phyloP scores from a whole-genome alignment of 805 yeast genomes.

The Saturnispora quitensis region DNA sequence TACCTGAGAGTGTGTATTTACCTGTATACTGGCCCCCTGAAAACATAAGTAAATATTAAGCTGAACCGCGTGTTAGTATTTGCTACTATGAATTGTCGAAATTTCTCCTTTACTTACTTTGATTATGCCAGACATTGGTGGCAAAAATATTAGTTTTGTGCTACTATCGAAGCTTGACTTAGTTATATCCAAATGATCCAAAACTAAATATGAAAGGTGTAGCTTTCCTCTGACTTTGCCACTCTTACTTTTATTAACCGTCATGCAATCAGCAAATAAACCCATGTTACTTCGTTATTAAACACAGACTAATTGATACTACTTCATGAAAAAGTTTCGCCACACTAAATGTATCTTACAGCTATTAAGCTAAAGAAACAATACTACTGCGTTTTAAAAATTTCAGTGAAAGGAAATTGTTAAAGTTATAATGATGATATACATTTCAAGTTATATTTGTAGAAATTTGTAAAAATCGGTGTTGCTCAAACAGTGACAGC shows the following conservation, averaged over 20 bases:
- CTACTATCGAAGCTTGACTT: not conserved
- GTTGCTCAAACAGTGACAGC: slow-evolving; percentile 15
- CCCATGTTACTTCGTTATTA: not conserved
- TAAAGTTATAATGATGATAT: not conserved
- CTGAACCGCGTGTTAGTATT: not conserved
- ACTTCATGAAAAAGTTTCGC: no score
- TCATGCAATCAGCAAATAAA: not conserved
- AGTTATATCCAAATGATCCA: not conserved
- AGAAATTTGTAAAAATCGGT: not conserved
- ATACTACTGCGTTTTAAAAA: no score
- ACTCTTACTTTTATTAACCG: not conserved
- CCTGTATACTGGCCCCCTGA: not conserved
- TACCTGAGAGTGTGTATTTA: not conserved
- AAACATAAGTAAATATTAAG: not conserved
- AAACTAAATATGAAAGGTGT: not conserved
- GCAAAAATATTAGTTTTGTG: not conserved
- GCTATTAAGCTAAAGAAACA: no score
- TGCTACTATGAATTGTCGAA: not conserved
- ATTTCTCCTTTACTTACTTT: not conserved
- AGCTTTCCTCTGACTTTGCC: not conserved
- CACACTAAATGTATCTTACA: no score
- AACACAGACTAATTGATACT: not conserved
- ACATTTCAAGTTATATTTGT: not conserved
- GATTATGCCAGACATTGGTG: not conserved
- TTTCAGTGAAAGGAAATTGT: not conserved